Evolutionary conservation across 2,329 filamentous ascomycete species (phyloP).

Genomic region (Metarhizium humberi): DNA sequence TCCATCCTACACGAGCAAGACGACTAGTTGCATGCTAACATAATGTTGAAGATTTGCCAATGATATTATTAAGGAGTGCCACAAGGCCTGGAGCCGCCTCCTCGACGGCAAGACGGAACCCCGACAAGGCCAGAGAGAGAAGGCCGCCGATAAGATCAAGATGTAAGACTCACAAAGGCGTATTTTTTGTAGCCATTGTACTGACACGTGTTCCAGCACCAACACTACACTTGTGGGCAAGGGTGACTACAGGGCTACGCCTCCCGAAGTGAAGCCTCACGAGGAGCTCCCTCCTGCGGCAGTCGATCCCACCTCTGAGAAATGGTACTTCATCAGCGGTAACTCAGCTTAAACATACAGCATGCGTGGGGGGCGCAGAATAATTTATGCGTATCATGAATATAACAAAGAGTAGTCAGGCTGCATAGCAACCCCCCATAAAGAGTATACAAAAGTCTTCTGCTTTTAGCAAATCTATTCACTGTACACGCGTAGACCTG

Average conservation of each 20-base stretch:
- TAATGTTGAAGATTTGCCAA: slow-evolving; percentile 64
- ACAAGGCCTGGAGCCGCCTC: slow-evolving; percentile 93
- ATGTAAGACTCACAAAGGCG: slow-evolving; percentile 50
- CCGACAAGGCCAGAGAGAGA: slow-evolving; percentile 33
- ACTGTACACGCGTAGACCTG: slow-evolving; percentile 10
- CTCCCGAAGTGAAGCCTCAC: slow-evolving; percentile 68
- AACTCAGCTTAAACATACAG: slow-evolving; percentile 59
- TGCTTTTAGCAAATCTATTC: background rate
- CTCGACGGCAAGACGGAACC: slow-evolving; percentile 79
- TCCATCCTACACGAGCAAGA: background rate
- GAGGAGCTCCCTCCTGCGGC: slow-evolving; percentile 77
- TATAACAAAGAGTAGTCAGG: slow-evolving; percentile 5
- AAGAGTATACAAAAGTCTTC: slow-evolving; percentile 20
- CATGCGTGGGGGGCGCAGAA: background rate
- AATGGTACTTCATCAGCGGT: slow-evolving; percentile 99
- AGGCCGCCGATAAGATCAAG: slow-evolving; percentile 42
- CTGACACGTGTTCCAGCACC: slow-evolving; percentile 42
- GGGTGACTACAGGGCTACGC: slow-evolving; percentile 58
- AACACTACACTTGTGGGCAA: slow-evolving; percentile 66
- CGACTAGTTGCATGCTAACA: slow-evolving; percentile 3
- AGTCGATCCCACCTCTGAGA: slow-evolving; percentile 95
- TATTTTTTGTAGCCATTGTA: background rate
- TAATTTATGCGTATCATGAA: slow-evolving; percentile 2
- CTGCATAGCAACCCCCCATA: background rate
- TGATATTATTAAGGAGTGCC: slow-evolving; percentile 92